A percentile compares a stretch with the other conserved stretches of the same genome.
phyloP scores from a whole-genome alignment of 768 basidiomycete species.

The Agaricus subrufescens region DNA sequence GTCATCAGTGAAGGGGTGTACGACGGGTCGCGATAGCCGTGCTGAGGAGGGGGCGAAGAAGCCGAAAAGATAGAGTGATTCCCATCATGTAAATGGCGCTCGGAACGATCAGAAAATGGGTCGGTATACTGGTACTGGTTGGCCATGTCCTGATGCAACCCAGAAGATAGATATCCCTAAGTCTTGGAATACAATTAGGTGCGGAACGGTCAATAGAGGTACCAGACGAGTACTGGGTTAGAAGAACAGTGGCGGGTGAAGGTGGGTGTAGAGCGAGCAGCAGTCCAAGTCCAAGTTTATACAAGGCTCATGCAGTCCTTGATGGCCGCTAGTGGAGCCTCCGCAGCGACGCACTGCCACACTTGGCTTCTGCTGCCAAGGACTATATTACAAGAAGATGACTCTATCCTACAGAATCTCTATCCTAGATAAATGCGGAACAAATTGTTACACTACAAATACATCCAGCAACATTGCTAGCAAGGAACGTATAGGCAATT shows the following conservation, averaged over 20 bases:
- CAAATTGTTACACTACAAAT: neutral
- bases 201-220: neutral
- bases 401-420: neutral
- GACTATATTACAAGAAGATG: neutral
- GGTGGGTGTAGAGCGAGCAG: neutral
- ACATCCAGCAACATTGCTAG: neutral
- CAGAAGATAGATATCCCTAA: neutral
- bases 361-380: too few species aligned
- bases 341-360: conserved; percentile 1
- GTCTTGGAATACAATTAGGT: too few species aligned
- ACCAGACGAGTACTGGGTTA: too few species aligned
- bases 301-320: neutral
- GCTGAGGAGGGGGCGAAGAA: neutral
- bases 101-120: conserved; percentile 3
- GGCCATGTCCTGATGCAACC: neutral
- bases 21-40: neutral
- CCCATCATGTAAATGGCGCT: neutral
- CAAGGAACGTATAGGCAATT: too few species aligned
- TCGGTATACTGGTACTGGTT: conserved; percentile 4
- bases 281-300: neutral
- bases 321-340: neutral
- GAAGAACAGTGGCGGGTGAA: neutral
- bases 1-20: conserved; percentile 1
- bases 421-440: neutral
- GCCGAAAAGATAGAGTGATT: neutral